Evolutionary conservation across 805 yeast genomes (phyloP).

Genomic region (Candida hungchunana): DNA sequence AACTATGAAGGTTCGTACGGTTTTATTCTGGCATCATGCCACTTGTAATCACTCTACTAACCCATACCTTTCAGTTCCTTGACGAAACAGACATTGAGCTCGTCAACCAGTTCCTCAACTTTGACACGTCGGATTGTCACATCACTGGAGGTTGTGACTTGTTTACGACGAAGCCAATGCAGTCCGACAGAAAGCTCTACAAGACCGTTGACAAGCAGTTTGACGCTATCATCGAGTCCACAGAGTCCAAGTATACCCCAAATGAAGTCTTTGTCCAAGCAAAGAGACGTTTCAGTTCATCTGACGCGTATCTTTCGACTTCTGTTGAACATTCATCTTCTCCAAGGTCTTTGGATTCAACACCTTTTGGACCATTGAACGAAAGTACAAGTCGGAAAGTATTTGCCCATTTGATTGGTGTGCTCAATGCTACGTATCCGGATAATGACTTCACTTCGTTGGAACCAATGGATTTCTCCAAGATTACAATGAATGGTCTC

Average conservation of each 20-base stretch:
- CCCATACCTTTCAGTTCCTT: slow-evolving; percentile 54
- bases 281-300: slow-evolving; percentile 34
- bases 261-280: slow-evolving; percentile 35
- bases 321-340: slow-evolving; percentile 13
- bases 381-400: slow-evolving; percentile 82
- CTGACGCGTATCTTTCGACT: slow-evolving; percentile 11
- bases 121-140: slow-evolving; percentile 69
- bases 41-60: neutral
- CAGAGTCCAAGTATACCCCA: slow-evolving; percentile 17
- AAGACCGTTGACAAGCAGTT: slow-evolving; percentile 82
- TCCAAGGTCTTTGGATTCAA: slow-evolving; percentile 16
- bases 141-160: slow-evolving; percentile 89
- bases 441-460: slow-evolving; percentile 91
- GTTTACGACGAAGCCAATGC: slow-evolving; percentile 90
- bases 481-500: slow-evolving; percentile 44
- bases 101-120: slow-evolving; percentile 80
- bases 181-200: slow-evolving; percentile 83
- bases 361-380: slow-evolving; percentile 92
- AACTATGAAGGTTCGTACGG: slow-evolving; percentile 6
- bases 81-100: slow-evolving; percentile 92
- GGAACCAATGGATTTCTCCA: slow-evolving; percentile 69
- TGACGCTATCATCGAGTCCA: slow-evolving; percentile 40
- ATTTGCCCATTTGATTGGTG: slow-evolving; percentile 87
- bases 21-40: neutral
- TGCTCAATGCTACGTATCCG: slow-evolving; percentile 87